These are phyloP conservation scores for Monosporascus sp. DNA, from an alignment of 2,329 filamentous ascomycete genomes.

Conservation along the genomic window DNA sequence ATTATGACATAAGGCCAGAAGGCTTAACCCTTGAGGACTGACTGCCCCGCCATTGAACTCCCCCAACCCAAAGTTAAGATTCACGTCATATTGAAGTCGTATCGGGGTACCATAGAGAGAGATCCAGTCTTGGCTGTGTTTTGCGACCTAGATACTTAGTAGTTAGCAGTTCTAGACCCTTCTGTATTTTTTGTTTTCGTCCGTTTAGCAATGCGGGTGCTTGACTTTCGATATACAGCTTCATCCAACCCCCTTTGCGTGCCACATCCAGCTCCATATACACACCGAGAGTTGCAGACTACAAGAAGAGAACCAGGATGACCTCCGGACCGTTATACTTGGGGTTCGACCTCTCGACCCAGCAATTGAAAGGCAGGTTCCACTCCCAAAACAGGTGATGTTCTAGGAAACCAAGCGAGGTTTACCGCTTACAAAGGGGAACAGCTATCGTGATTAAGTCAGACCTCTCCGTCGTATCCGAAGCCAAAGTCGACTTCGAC, in stretches of 20 bases:
- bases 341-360: constrained; percentile 93
- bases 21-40: neutral
- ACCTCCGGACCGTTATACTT: constrained; percentile 65
- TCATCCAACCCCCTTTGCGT: neutral
- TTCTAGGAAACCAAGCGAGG: neutral
- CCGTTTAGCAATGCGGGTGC: no score
- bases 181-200: no score
- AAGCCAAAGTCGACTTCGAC: constrained; percentile 95
- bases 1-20: neutral
- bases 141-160: neutral
- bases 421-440: constrained; percentile 5
- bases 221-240: no score
- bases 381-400: neutral
- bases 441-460: constrained; percentile 79
- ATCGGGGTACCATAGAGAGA: neutral
- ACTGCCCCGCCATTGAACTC: neutral
- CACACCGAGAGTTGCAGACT: neutral
- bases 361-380: constrained; percentile 79
- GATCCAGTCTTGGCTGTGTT: neutral
- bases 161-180: neutral
- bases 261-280: neutral
- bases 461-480: constrained; percentile 71
- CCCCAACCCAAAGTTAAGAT: neutral
- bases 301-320: constrained; percentile 21
- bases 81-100: neutral